These are phyloP conservation scores for Auriscalpium microsporum DNA, from an alignment of 768 basidiomycete species.

Conservation along the genomic window DNA sequence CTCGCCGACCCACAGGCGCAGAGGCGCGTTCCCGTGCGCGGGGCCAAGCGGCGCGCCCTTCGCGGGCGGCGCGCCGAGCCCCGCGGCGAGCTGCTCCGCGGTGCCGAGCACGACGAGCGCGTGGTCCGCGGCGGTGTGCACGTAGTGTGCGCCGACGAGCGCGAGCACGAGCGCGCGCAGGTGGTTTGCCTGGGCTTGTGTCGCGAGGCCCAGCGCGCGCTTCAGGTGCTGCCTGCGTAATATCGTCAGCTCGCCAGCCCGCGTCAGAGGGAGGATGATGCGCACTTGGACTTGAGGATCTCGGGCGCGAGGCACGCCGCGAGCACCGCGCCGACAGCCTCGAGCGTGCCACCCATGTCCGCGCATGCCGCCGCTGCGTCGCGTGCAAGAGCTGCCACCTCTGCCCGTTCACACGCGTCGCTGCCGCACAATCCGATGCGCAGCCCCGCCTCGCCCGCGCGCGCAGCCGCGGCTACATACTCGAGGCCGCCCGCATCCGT, in stretches of 20 bases:
- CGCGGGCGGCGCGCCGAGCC: conserved; percentile 45
- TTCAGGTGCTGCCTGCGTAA: conserved; percentile 47
- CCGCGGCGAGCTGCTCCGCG: conserved; percentile 62
- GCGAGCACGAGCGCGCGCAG: conserved; percentile 63
- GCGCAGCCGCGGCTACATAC: conserved; percentile 41
- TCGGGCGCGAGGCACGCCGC: conserved; percentile 42
- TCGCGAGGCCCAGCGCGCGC: conserved; percentile 48
- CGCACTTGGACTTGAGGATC: conserved; percentile 56
- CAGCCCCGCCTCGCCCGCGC: conserved; percentile 44
- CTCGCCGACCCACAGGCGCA: conserved; percentile 69
- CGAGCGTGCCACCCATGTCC: conserved; percentile 44
- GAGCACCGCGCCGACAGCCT: conserved; percentile 47
- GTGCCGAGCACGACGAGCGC: conserved; percentile 58
- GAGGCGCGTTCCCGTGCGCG: conserved; percentile 38
- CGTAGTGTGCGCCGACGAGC: conserved; percentile 60
- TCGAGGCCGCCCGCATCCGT: conserved; percentile 24
- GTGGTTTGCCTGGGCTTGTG: conserved; percentile 58
- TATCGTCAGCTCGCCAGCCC: neutral
- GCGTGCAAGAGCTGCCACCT: conserved; percentile 10
- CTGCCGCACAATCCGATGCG: conserved; percentile 33
- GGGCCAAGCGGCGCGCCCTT: conserved; percentile 9
- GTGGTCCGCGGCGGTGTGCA: conserved; percentile 63
- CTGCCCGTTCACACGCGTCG: conserved; percentile 10
- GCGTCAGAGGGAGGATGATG: neutral
- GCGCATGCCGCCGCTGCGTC: conserved; percentile 27